Percentiles rank a stretch among this genome's conserved stretches.
Evolutionary conservation across 345 rosid species (phyloP).

Genomic region (Geranium brycei): DNA sequence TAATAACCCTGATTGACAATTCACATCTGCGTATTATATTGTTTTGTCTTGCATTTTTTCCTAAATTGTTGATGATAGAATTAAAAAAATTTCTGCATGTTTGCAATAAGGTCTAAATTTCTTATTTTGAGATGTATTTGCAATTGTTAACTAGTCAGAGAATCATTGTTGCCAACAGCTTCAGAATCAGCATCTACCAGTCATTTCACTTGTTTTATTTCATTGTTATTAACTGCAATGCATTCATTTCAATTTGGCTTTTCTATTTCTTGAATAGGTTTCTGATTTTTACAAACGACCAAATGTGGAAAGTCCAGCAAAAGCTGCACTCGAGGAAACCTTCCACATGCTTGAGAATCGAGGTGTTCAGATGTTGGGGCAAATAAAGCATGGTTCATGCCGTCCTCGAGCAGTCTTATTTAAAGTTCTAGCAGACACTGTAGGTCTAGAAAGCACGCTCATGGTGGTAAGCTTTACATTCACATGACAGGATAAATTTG

Average conservation of each 20-base stretch:
- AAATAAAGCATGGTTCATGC: constrained; percentile 84
- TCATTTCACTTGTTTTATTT: constrained; percentile 1
- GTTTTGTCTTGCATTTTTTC: no score
- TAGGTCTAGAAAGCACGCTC: constrained; percentile 84
- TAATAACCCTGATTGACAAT: no score
- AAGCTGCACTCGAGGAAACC: constrained; percentile 57
- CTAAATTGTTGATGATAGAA: no score
- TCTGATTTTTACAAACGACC: constrained; percentile 78
- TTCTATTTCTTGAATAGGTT: constrained; percentile 36
- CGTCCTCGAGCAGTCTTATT: constrained; percentile 87
- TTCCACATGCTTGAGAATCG: constrained; percentile 50
- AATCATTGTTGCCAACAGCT: no score
- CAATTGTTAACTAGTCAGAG: no score
- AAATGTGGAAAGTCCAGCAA: constrained; percentile 67
- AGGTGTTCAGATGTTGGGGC: constrained; percentile 82
- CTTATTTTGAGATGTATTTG: no score
- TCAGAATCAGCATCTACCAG: neutral
- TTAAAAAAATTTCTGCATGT: no score
- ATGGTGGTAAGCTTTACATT: constrained; percentile 59
- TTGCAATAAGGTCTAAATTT: no score
- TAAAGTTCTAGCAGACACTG: constrained; percentile 89
- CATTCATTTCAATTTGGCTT: constrained; percentile 4
- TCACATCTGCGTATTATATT: no score
- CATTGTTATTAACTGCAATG: neutral
- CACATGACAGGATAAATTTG: neutral